A percentile compares a stretch with the other conserved stretches of the same genome.
Evolutionary conservation across 768 basidiomycete genomes (phyloP).

Genomic region (Leccinum incarnatum): DNA sequence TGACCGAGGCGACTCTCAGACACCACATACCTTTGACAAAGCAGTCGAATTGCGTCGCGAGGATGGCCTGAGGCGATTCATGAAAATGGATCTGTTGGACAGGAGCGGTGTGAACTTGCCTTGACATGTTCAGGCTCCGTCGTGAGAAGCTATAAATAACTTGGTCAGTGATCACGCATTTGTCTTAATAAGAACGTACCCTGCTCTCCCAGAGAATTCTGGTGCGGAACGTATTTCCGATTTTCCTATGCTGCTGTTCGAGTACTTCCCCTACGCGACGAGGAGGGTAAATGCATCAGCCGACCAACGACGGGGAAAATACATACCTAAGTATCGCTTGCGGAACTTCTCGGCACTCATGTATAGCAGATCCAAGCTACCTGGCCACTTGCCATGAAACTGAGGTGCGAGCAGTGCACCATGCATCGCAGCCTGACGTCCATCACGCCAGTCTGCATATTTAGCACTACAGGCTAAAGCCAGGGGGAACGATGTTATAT

Average conservation of each 20-base stretch:
- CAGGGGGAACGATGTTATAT: constrained; percentile 23
- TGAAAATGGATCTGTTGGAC: not conserved
- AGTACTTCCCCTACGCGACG: constrained; percentile 28
- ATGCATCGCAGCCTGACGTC: constrained; percentile 11
- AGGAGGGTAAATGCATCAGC: not conserved
- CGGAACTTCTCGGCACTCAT: constrained; percentile 21
- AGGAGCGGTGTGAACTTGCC: constrained; percentile 12
- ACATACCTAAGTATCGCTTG: constrained; percentile 30
- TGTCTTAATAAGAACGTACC: constrained; percentile 22
- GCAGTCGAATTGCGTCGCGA: constrained; percentile 44
- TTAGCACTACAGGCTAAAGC: constrained; percentile 15
- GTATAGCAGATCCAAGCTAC: constrained; percentile 35
- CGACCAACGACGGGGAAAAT: not conserved
- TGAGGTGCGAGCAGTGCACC: constrained; percentile 35
- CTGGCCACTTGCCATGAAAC: constrained; percentile 35
- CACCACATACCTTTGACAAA: constrained; percentile 38
- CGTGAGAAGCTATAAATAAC: constrained; percentile 38
- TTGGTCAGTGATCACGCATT: not conserved
- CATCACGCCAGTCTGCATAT: constrained; percentile 13
- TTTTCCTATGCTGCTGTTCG: constrained; percentile 19
- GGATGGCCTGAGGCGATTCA: constrained; percentile 32
- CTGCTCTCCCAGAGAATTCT: constrained; percentile 38
- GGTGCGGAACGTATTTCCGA: constrained; percentile 33
- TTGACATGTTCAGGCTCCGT: constrained; percentile 49
- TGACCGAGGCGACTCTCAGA: constrained; percentile 8